Base-by-base conservation (phyloP, 306 rosid species). In the Glycyrrhiza uralensis region DNA sequence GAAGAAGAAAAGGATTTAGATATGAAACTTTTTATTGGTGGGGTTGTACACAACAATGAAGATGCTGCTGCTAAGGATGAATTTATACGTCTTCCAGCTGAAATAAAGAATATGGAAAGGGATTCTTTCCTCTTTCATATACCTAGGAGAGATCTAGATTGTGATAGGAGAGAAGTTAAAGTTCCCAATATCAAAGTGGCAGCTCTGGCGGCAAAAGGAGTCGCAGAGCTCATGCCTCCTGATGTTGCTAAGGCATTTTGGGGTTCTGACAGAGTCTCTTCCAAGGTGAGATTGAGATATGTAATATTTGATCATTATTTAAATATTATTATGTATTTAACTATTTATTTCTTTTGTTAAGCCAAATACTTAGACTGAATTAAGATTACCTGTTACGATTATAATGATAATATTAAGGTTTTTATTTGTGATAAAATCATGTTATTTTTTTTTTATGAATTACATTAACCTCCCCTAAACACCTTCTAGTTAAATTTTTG, bases 141-240 rank as follows among this genome's bases (percentile, higher is more conserved):
- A 68, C 92, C 93, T 10, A 85, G 64, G 52, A 84, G 80, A 89
- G 81, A 84, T 80, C 66, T 84, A 24, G 99, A 87, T 55, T 60
- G 67, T 44, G 92, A 86, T 46, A 61, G 77, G 1, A 81, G 47
- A 69, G 93, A 89, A 69, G 78, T 74, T 60, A 89, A 89, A 76
- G 70, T 80, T 55, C 82, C 93, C 4, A 88, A 82, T 54, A 79
- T 92, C 83, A 91, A 89, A 80, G 96, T 85, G 72, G 92, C 93
- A 52, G 92, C 96, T 46, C 69, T 91, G 22, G 90, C 96, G 62
- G 90, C 96, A 61, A 88, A 87, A 87, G 96, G 93, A 58, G 75
- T 87, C 30, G 75, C 96, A 42, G 96, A 89, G 84, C 97, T 92
- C 77, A 95, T 92, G 97, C 96, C 97, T 78, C 76, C 96, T 69